Percentiles rank a stretch among this genome's conserved stretches.
phyloP scores from a whole-genome alignment of 257 asterid species.

The Fraxinus pennsylvanica region DNA sequence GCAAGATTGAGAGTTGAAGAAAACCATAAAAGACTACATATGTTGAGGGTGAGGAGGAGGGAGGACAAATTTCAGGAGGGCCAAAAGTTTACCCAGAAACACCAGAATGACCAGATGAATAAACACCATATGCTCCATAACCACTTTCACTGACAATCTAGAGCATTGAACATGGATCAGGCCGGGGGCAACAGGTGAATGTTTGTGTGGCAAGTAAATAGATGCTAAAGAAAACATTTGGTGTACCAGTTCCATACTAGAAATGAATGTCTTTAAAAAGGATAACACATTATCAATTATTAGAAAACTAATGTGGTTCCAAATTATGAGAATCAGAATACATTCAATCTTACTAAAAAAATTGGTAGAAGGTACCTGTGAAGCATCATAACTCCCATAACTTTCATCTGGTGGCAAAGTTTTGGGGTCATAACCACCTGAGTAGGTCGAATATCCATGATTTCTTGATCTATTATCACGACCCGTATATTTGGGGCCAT shows the following conservation, averaged over 20 bases:
- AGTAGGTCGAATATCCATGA: conserved; percentile 48
- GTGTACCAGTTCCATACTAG: conserved; percentile 8
- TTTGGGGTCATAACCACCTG: conserved; percentile 52
- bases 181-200: neutral
- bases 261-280: neutral
- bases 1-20: conserved; percentile 1
- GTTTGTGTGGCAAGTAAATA: neutral
- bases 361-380: conserved; percentile 50
- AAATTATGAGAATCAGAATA: neutral
- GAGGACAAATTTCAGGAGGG: neutral
- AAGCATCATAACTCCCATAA: conserved; percentile 48
- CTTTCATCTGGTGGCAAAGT: conserved; percentile 37
- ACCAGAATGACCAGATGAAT: conserved; percentile 51
- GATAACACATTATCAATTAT: neutral
- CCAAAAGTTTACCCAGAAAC: conserved; percentile 46
- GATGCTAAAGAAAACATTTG: conserved; percentile 1
- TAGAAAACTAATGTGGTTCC: neutral
- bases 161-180: conserved; percentile 27
- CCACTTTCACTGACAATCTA: conserved; percentile 60
- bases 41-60: neutral
- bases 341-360: neutral
- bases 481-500: conserved; percentile 49
- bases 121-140: conserved; percentile 52
- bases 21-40: neutral
- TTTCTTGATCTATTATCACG: conserved; percentile 51